Evolutionary conservation across 805 yeast species (phyloP).

Genomic region (Kregervanrija fluxuum): DNA sequence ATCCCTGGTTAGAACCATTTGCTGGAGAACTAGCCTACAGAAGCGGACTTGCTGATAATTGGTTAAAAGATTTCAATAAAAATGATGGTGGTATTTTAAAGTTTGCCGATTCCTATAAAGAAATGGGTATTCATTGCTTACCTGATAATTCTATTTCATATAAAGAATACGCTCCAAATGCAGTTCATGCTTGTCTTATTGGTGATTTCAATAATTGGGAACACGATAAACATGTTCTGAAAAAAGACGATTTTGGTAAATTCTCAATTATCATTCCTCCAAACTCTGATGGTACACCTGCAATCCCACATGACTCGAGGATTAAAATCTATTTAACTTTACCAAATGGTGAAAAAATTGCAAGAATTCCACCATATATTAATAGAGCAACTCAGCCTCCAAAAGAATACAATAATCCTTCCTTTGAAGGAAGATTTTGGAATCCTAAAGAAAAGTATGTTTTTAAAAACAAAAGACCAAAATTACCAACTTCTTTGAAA

Average conservation of each 20-base stretch:
- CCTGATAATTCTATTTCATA: conserved; percentile 50
- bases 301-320: conserved; percentile 76
- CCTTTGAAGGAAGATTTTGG: conserved; percentile 91
- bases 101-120: conserved; percentile 71
- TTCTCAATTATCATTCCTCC: conserved; percentile 61
- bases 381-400: conserved; percentile 73
- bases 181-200: conserved; percentile 61
- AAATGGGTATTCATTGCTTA: conserved; percentile 70
- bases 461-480: conserved; percentile 63
- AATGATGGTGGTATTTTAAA: conserved; percentile 58
- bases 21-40: conserved; percentile 62
- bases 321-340: conserved; percentile 63
- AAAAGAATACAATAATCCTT: conserved; percentile 36
- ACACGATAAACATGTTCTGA: conserved; percentile 45
- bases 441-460: conserved; percentile 55
- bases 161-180: conserved; percentile 90
- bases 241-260: conserved; percentile 60
- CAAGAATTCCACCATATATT: conserved; percentile 87
- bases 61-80: conserved; percentile 48
- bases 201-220: conserved; percentile 94
- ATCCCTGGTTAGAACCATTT: conserved; percentile 84
- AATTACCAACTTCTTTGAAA: conserved; percentile 45
- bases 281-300: conserved; percentile 38
- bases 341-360: conserved; percentile 63
- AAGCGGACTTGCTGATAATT: conserved; percentile 55